Percentiles rank a stretch among this genome's conserved stretches.
phyloP scores from a whole-genome alignment of 257 asterid species.

The Solanum bulbocastanum region DNA sequence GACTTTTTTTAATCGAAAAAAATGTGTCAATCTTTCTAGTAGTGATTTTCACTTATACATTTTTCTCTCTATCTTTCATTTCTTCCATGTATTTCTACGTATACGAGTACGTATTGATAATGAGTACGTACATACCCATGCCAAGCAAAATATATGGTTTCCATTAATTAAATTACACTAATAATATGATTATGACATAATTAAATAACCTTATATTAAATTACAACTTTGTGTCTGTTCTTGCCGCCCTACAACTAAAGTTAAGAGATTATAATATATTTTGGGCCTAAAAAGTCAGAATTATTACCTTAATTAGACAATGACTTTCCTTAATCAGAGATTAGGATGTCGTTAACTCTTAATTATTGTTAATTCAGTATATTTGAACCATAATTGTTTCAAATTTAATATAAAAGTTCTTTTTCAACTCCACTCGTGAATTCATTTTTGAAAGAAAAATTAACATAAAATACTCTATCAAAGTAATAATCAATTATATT shows the following conservation, averaged over 20 bases:
- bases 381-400: background rate
- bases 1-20: no score
- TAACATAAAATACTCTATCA: background rate
- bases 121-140: no score
- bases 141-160: background rate
- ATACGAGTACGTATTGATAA: background rate
- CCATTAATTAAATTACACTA: background rate
- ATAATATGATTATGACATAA: background rate
- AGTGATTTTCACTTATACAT: no score
- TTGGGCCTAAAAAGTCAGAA: background rate
- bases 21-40: background rate
- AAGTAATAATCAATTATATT: no score
- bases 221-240: background rate
- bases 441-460: background rate
- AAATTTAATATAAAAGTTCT: background rate
- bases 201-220: background rate
- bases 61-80: background rate
- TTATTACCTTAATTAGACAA: background rate
- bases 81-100: background rate
- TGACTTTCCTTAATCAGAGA: background rate
- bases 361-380: background rate
- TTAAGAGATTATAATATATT: background rate
- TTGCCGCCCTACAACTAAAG: background rate
- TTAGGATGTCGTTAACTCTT: background rate
- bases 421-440: background rate